phyloP scores from a whole-genome alignment of 2,329 filamentous ascomycete genomes.

The Cladosporium oxysporum region DNA sequence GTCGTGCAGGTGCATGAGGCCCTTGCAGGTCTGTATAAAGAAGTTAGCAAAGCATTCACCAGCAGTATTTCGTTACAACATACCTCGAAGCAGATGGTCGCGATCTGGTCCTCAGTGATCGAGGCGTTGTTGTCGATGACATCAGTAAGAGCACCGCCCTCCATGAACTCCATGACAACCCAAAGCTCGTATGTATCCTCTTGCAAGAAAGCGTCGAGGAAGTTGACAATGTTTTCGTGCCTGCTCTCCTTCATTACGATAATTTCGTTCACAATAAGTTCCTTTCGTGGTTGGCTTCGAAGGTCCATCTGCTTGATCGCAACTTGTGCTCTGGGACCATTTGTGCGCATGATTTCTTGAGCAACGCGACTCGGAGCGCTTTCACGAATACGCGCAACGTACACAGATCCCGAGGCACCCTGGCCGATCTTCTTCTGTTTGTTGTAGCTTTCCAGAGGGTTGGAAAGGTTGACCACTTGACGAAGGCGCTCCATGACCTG shows the following conservation, averaged over 20 bases:
- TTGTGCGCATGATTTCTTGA: conserved; percentile 72
- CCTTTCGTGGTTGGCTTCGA: conserved; percentile 93
- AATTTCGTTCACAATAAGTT: conserved; percentile 98
- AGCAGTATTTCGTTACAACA: conserved; percentile 35
- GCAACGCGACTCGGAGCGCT: conserved; percentile 79
- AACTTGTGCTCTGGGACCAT: conserved; percentile 82
- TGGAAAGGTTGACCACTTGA: conserved; percentile 92
- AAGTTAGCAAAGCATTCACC: conserved; percentile 31
- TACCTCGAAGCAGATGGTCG: conserved; percentile 95
- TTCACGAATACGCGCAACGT: conserved; percentile 94
- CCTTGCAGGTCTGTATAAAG: conserved; percentile 77
- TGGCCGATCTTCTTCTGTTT: conserved; percentile 99
- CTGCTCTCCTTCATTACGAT: conserved; percentile 99
- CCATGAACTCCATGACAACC: conserved; percentile 99
- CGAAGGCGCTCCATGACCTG: conserved; percentile 97
- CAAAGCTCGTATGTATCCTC: conserved; percentile 95
- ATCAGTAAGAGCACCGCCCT: conserved; percentile 94
- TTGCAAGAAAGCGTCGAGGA: conserved; percentile 92
- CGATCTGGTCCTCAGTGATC: conserved; percentile 95
- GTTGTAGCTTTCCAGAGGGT: conserved; percentile 91
- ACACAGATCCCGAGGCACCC: conserved; percentile 95
- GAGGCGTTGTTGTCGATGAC: conserved; percentile 96
- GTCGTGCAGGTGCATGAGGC: conserved; percentile 87
- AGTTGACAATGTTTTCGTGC: conserved; percentile 98
- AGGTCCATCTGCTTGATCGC: conserved; percentile 99